Evolutionary conservation across 108 stramenopile genomes (phyloP).

Genomic region (Fistulifera pelliculosa): DNA sequence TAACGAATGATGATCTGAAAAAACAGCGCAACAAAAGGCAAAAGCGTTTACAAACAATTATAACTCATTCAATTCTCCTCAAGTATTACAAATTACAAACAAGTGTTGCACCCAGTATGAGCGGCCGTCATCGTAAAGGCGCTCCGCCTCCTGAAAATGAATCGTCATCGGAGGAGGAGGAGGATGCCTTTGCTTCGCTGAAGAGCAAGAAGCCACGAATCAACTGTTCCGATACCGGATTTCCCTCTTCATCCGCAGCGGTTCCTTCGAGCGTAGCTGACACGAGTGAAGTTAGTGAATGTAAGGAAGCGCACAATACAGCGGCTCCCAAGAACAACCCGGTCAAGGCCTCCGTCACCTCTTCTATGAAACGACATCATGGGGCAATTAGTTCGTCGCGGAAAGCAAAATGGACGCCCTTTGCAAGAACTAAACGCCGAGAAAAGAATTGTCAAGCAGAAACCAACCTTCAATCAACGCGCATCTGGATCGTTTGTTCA

Average conservation of each 20-base stretch:
- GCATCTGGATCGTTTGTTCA: constrained; percentile 69
- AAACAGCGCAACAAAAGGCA: too few relatives aligned
- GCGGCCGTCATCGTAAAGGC: not conserved
- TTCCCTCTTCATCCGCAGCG: too few relatives aligned
- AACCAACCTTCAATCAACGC: constrained; percentile 3
- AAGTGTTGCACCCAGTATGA: not conserved
- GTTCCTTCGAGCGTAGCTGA: too few relatives aligned
- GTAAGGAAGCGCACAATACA: too few relatives aligned
- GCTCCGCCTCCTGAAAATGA: constrained; percentile 5
- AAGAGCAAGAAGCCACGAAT: constrained; percentile 8
- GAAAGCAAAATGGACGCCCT: constrained; percentile 78
- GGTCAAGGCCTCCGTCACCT: constrained; percentile 20
- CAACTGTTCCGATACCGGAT: not conserved
- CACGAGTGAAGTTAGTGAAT: not conserved
- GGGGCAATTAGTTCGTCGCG: constrained; percentile 27
- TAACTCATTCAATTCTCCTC: too few relatives aligned
- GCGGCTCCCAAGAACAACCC: not conserved
- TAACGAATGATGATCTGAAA: too few relatives aligned
- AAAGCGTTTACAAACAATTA: too few relatives aligned
- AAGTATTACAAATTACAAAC: too few relatives aligned
- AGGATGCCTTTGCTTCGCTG: constrained; percentile 35
- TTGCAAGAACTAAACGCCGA: constrained; percentile 55
- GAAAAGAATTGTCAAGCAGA: constrained; percentile 19
- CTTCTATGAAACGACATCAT: constrained; percentile 57
- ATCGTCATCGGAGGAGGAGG: constrained; percentile 13